A percentile compares a stretch with the other conserved stretches of the same genome.
phyloP scores from a whole-genome alignment of 2,329 filamentous ascomycete species.

The Pleurostoma richardsiae region DNA sequence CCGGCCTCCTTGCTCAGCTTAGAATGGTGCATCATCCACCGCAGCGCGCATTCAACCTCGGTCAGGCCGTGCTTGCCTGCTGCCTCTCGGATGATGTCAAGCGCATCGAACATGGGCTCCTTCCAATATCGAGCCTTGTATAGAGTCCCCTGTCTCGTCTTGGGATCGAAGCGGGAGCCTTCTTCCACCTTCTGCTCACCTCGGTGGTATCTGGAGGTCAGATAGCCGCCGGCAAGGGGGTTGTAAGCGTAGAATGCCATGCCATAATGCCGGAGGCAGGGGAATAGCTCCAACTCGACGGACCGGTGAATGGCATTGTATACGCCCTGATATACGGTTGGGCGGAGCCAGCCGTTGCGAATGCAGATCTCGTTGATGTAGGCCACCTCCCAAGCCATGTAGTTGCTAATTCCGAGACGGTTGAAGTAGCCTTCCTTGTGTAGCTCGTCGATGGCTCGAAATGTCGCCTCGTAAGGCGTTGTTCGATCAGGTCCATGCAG shows the following conservation, averaged over 20 bases:
- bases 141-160: constrained; percentile 25
- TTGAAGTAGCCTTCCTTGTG: constrained; percentile 37
- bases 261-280: constrained; percentile 34
- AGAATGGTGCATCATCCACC: constrained; percentile 66
- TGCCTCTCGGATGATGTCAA: constrained; percentile 27
- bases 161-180: constrained; percentile 31
- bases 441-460: constrained; percentile 39
- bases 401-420: constrained; percentile 40
- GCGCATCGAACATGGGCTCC: constrained; percentile 27
- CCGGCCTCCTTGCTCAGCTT: constrained; percentile 31
- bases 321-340: constrained; percentile 40
- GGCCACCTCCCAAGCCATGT: constrained; percentile 37
- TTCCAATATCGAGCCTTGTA: constrained; percentile 54
- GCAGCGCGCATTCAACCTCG: constrained; percentile 61
- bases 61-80: constrained; percentile 59
- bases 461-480: constrained; percentile 36
- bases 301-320: constrained; percentile 14
- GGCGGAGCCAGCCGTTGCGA: constrained; percentile 31
- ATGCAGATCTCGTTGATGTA: constrained; percentile 38
- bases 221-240: constrained; percentile 38
- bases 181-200: constrained; percentile 17
- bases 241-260: constrained; percentile 34
- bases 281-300: constrained; percentile 34
- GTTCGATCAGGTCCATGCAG: constrained; percentile 43
- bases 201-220: constrained; percentile 31